Evolutionary conservation across 1,139 yeast genomes (phyloP), one percentile per base, ranked within the genome.

Genomic region (Magnusiomyces suaveolens): DNA sequence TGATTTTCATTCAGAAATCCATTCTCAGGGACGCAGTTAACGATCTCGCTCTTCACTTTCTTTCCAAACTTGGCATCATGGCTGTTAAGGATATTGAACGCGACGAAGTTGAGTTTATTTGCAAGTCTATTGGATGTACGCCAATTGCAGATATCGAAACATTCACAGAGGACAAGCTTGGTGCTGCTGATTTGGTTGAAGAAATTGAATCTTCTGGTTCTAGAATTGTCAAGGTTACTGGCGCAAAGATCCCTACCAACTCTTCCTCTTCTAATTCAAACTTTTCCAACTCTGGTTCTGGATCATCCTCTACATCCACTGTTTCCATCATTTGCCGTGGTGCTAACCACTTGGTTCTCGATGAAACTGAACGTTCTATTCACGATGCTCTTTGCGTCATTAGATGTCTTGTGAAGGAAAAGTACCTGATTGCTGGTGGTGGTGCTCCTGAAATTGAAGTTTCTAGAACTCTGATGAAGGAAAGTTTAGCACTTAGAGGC

Each of bases 381-480:
- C 99, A 92, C 67, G 98, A 92, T 71, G 97, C 98, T 0, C 78
- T 92, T 57, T 92, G 99, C 77, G 99, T 94, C 29, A 80, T 94
- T 56, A 83, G 97, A 69, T 92, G 98, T 75, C 76, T 92, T 56
- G 97, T 94, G 46, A 90, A 92, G 70, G 92, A 89, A 71, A 86
- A 82, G 68, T 97, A 96, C 1, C 76, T 92, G 66, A 88, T 92
- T 72, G 97, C 97, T 16, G 99, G 99, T 64, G 98, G 99, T 61
- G 98, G 98, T 63, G 97, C 98, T 3, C 96, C 98, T 50, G 99
- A 92, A 73, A 82, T 92, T 63, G 98, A 92, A 74, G 43, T 38
- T n/a, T 38, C 43, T 38, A 12, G 20, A 8, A 81, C 82, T 26
- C 74, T 92, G 63, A 76, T 81, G 70, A 83, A 82, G 64, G 97